Conservation (phyloP, 768 basidiomycete species). For the Suillus paluster region DNA sequence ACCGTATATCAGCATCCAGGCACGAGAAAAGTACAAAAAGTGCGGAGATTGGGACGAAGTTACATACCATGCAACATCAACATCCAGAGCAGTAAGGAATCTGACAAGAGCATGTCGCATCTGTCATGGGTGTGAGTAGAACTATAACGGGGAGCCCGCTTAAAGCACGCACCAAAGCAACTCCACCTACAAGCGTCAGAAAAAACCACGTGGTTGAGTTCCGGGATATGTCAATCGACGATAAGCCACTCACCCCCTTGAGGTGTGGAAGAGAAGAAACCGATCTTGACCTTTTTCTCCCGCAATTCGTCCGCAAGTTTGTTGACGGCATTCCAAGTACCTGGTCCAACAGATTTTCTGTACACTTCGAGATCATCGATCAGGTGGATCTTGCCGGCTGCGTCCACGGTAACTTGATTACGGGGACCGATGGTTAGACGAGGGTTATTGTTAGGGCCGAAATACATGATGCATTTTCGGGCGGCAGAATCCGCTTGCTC, state of each 20-base stretch:
- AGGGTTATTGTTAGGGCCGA: constrained; percentile 82
- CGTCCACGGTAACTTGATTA: constrained; percentile 89
- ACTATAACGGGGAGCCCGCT: constrained; percentile 16
- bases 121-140: constrained; percentile 39
- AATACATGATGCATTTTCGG: constrained; percentile 84
- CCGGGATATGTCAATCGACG: constrained; percentile 14
- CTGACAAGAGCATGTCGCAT: constrained; percentile 96
- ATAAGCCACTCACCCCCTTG: constrained; percentile 71
- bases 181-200: constrained; percentile 66
- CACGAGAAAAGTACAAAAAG: neutral
- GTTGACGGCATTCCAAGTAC: constrained; percentile 82
- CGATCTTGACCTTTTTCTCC: constrained; percentile 86
- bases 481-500: constrained; percentile 89
- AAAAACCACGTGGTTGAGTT: constrained; percentile 29
- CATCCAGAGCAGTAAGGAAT: constrained; percentile 78
- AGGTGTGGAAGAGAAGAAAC: constrained; percentile 94
- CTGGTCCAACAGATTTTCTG: constrained; percentile 67
- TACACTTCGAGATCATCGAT: constrained; percentile 84
- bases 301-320: constrained; percentile 85
- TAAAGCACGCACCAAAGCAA: constrained; percentile 74
- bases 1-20: constrained; percentile 11
- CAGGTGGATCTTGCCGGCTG: constrained; percentile 84
- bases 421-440: constrained; percentile 80
- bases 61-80: constrained; percentile 81
- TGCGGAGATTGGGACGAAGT: constrained; percentile 15